phyloP scores from a whole-genome alignment of 148 eudicot species.

The Euryodendron excelsum region DNA sequence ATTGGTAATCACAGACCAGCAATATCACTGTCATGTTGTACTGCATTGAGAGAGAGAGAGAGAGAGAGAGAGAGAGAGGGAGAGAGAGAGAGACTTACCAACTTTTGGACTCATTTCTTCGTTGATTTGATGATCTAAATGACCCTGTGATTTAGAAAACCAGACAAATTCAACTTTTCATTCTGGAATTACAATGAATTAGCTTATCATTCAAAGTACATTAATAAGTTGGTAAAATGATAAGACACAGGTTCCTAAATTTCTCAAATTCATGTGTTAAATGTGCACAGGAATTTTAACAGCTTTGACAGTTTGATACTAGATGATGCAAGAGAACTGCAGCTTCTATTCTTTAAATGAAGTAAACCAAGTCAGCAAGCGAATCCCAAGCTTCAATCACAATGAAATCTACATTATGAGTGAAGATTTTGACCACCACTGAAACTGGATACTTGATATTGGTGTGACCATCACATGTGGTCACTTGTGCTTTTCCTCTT shows the following conservation, averaged over 20 bases:
- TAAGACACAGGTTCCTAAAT: background rate
- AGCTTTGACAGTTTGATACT: background rate
- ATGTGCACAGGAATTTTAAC: background rate
- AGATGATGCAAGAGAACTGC: background rate
- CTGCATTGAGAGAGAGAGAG: background rate
- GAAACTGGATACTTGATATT: background rate
- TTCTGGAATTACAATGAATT: background rate
- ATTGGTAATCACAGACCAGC: background rate
- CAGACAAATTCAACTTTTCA: conserved; percentile 10
- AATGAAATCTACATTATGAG: background rate
- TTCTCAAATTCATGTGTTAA: background rate
- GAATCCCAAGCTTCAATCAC: background rate
- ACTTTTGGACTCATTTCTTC: conserved; percentile 52
- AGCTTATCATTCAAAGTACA: background rate
- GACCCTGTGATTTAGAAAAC: conserved; percentile 43
- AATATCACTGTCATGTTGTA: background rate
- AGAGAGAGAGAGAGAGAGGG: conserved; percentile 1
- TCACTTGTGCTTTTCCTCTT: background rate
- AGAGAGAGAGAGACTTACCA: conserved; percentile 44
- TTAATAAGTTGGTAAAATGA: background rate
- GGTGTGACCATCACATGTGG: background rate
- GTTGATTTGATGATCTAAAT: conserved; percentile 59
- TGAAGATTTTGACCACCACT: too few relatives aligned
- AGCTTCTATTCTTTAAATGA: background rate
- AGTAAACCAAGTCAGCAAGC: background rate